Evolutionary conservation across 208 protist genomes (phyloP).

Genomic region (Wallacemonas sp.): DNA sequence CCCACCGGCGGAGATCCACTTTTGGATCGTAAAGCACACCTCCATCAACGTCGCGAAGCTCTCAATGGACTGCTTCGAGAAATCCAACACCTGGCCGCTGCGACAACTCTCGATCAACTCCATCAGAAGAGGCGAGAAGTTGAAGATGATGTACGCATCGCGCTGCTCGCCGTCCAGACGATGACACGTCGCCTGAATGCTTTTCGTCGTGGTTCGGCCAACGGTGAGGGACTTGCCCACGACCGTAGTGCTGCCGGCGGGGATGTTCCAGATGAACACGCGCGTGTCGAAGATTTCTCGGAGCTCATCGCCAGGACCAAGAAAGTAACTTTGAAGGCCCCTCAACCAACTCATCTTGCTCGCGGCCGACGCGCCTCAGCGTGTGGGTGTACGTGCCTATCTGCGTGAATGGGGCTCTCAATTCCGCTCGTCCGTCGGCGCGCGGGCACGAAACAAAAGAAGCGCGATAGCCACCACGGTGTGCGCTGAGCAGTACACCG

Average conservation of each 20-base stretch:
- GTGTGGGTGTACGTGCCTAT: no score
- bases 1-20: constrained; percentile 46
- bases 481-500: no score
- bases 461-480: no score
- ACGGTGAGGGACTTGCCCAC: constrained; percentile 41
- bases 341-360: constrained; percentile 62
- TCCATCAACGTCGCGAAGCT: constrained; percentile 71
- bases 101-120: constrained; percentile 56
- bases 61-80: constrained; percentile 68
- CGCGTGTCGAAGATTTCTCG: constrained; percentile 59
- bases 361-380: no score
- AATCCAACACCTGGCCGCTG: constrained; percentile 70
- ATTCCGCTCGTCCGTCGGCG: no score
- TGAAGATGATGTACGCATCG: constrained; percentile 73
- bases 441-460: no score
- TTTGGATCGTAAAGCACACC: constrained; percentile 68
- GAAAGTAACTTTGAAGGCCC: constrained; percentile 34
- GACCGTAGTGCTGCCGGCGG: constrained; percentile 42
- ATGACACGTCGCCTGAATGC: constrained; percentile 41
- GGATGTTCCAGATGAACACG: constrained; percentile 83
- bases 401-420: no score
- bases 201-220: constrained; percentile 32
- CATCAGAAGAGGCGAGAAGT: constrained; percentile 80
- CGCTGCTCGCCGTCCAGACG: constrained; percentile 47
- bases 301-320: constrained; percentile 20